A percentile compares a stretch with the other conserved stretches of the same genome.
phyloP scores from a whole-genome alignment of 2,329 filamentous ascomycete species.

The Epichloe gansuensis region DNA sequence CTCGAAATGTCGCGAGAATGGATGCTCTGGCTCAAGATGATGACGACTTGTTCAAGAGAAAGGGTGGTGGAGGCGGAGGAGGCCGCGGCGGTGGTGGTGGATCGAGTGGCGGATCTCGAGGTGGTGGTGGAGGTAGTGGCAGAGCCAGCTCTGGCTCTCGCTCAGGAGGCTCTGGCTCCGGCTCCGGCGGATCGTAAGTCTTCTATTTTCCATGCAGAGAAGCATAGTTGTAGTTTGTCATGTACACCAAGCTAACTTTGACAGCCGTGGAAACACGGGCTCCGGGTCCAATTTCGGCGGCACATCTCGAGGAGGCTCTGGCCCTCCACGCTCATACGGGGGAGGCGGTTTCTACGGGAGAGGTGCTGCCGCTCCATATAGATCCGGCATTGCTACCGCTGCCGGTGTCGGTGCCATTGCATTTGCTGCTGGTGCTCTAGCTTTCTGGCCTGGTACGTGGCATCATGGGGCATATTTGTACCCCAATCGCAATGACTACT shows the following conservation, averaged over 20 bases:
- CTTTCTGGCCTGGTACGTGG: constrained; percentile 54
- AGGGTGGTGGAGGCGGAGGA: constrained; percentile 41
- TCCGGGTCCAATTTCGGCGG: constrained; percentile 32
- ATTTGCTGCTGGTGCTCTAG: constrained; percentile 34
- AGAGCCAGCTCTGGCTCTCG: constrained; percentile 6
- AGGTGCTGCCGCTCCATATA: constrained; percentile 49
- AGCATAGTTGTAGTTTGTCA: neutral
- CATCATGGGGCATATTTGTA: constrained; percentile 51
- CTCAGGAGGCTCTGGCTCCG: constrained; percentile 7
- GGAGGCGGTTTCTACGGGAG: constrained; percentile 56
- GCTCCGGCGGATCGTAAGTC: constrained; percentile 7
- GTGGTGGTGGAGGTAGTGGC: constrained; percentile 13
- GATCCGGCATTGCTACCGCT: constrained; percentile 36
- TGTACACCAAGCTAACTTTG: neutral
- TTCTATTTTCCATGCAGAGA: too few relatives aligned
- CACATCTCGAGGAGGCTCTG: constrained; percentile 43
- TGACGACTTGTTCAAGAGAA: constrained; percentile 44
- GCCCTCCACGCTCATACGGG: constrained; percentile 43
- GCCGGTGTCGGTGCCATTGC: constrained; percentile 41
- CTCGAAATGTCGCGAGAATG: constrained; percentile 11
- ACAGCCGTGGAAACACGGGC: constrained; percentile 17
- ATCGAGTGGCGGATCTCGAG: neutral
- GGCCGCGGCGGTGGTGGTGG: constrained; percentile 31
- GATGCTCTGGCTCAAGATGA: constrained; percentile 15
- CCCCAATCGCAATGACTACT: constrained; percentile 29